A percentile compares a stretch with the other conserved stretches of the same genome.
Conservation (phyloP, 2,329 filamentous ascomycete species). For the Claviceps pazoutovae region DNA sequence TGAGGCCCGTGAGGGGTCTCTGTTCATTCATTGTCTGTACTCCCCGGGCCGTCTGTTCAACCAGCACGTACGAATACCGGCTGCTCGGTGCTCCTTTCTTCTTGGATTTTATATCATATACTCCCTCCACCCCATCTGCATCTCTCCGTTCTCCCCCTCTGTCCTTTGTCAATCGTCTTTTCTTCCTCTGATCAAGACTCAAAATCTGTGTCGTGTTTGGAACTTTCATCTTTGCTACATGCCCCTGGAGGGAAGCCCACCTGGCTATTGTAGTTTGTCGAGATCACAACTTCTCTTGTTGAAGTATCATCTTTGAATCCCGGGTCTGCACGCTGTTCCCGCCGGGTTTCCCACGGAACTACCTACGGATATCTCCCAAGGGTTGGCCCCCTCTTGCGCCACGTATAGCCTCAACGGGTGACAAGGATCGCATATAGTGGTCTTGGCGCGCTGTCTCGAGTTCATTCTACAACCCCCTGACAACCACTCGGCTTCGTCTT, state of each 20-base stretch:
- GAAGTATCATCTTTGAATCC: background rate
- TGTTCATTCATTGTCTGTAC: slow-evolving; percentile 1
- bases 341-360: background rate
- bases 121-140: background rate
- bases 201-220: background rate
- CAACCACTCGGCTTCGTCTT: background rate
- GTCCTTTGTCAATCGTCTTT: slow-evolving; percentile 1
- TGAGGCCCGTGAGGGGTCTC: background rate
- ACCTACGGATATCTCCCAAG: background rate
- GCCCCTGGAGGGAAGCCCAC: background rate
- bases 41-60: slow-evolving; percentile 5
- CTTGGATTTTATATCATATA: slow-evolving; percentile 4
- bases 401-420: slow-evolving; percentile 3
- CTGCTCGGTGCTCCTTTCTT: slow-evolving; percentile 3
- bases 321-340: background rate
- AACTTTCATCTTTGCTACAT: background rate
- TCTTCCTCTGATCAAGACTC: background rate
- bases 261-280: background rate
- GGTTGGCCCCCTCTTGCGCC: background rate
- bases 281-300: background rate
- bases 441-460: background rate
- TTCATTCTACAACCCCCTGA: background rate
- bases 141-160: background rate
- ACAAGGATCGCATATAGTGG: background rate
- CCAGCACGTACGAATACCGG: slow-evolving; percentile 7